Evolutionary conservation across 2,329 filamentous ascomycete species (phyloP).

Genomic region (Exophiala oligosperma): DNA sequence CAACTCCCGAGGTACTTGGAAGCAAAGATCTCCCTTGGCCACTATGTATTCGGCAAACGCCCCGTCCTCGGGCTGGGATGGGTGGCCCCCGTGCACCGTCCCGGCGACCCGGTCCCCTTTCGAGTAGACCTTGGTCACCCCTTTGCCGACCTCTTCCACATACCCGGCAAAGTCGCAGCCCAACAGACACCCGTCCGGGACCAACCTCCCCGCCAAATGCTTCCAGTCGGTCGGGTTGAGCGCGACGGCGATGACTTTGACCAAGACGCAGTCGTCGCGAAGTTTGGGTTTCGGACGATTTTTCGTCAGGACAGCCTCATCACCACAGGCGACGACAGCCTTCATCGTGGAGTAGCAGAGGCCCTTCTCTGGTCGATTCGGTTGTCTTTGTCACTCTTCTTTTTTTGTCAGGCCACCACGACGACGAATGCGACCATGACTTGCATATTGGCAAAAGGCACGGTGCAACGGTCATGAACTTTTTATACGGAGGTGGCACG

Average conservation of each 20-base stretch:
- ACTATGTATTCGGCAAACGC: conserved; percentile 41
- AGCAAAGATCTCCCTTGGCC: conserved; percentile 32
- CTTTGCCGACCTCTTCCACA: conserved; percentile 30
- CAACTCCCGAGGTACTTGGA: conserved; percentile 35
- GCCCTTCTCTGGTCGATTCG: too few species aligned
- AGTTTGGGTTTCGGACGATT: conserved; percentile 24
- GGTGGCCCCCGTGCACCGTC: conserved; percentile 37
- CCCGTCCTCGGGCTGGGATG: conserved; percentile 32
- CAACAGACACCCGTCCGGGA: conserved; percentile 39
- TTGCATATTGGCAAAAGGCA: too few species aligned
- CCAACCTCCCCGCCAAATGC: conserved; percentile 37
- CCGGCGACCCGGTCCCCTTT: conserved; percentile 42
- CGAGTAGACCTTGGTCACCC: conserved; percentile 24
- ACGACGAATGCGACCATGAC: too few species aligned
- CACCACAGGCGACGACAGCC: conserved; percentile 21
- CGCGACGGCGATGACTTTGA: conserved; percentile 22
- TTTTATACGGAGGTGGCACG: too few species aligned
- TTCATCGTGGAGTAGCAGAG: conserved; percentile 12
- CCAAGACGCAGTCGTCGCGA: conserved; percentile 46
- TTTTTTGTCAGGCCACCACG: too few species aligned
- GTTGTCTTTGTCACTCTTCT: too few species aligned
- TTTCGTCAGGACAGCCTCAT: conserved; percentile 28
- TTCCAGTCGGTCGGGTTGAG: conserved; percentile 60
- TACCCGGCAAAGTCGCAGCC: conserved; percentile 38
- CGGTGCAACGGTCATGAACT: too few species aligned